A percentile compares a stretch with the other conserved stretches of the same genome.
phyloP scores from a whole-genome alignment of 805 yeast species.

The Hermanozyma aechmeae region DNA sequence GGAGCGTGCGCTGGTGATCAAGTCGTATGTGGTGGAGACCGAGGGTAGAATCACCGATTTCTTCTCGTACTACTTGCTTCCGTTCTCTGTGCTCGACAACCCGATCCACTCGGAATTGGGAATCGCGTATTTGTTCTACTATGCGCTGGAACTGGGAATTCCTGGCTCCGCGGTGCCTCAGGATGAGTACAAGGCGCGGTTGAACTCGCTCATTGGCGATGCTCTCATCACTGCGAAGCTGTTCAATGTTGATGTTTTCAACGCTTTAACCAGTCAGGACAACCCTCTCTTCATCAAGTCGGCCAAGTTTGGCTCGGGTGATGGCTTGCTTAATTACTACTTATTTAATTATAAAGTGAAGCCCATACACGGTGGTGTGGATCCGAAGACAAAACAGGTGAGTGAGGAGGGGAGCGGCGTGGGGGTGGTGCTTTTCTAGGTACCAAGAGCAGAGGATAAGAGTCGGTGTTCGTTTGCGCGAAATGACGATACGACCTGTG shows the following conservation, averaged over 20 bases:
- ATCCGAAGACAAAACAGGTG: constrained; percentile 41
- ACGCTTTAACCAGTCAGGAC: constrained; percentile 87
- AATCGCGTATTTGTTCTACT: constrained; percentile 84
- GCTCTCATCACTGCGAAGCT: constrained; percentile 68
- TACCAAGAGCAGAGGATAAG: no score
- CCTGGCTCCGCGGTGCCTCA: constrained; percentile 14
- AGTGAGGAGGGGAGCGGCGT: constrained; percentile 64
- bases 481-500: no score
- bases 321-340: constrained; percentile 85
- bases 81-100: constrained; percentile 72
- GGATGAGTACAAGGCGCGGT: constrained; percentile 43
- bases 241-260: constrained; percentile 77
- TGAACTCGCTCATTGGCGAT: constrained; percentile 55
- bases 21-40: constrained; percentile 69
- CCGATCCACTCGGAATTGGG: constrained; percentile 57
- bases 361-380: constrained; percentile 76
- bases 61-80: constrained; percentile 80
- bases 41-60: constrained; percentile 75
- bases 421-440: constrained; percentile 77
- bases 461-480: no score
- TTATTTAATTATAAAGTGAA: constrained; percentile 82
- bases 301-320: constrained; percentile 87
- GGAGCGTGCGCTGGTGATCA: constrained; percentile 45
- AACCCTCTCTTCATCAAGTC: constrained; percentile 75
- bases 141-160: constrained; percentile 61